These are phyloP conservation scores for Fusarium sp. DNA, from an alignment of 2,329 filamentous ascomycete genomes.

Conservation along the genomic window DNA sequence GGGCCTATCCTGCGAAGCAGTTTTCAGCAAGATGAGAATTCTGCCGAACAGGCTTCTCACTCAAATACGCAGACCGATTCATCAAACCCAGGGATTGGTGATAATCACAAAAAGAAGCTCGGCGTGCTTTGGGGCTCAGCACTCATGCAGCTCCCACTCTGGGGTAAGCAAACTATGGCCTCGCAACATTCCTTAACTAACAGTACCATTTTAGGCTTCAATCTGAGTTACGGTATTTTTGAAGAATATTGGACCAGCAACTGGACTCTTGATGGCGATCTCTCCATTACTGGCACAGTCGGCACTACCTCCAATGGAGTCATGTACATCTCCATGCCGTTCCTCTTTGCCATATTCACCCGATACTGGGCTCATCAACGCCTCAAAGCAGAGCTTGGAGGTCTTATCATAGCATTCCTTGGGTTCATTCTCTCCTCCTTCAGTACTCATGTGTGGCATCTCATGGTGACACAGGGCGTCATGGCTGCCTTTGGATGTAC, in stretches of 20 bases:
- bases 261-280: neutral
- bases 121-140: neutral
- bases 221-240: neutral
- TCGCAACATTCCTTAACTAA: neutral
- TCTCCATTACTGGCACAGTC: neutral
- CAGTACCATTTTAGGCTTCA: neutral
- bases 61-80: neutral
- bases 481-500: neutral
- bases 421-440: neutral
- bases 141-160: neutral
- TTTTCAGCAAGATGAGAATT: neutral
- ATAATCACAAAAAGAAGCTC: neutral
- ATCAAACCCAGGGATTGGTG: too few species aligned
- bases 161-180: neutral
- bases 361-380: neutral
- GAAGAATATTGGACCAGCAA: slow-evolving; percentile 1
- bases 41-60: neutral
- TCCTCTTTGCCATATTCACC: neutral
- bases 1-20: neutral
- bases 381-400: neutral
- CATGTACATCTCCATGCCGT: slow-evolving; percentile 2
- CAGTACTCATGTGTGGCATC: neutral
- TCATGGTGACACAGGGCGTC: neutral
- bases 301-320: slow-evolving; percentile 1
- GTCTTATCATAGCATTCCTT: neutral